Conservation (phyloP, 2,329 filamentous ascomycete genomes). For the Penicillium sp. region DNA sequence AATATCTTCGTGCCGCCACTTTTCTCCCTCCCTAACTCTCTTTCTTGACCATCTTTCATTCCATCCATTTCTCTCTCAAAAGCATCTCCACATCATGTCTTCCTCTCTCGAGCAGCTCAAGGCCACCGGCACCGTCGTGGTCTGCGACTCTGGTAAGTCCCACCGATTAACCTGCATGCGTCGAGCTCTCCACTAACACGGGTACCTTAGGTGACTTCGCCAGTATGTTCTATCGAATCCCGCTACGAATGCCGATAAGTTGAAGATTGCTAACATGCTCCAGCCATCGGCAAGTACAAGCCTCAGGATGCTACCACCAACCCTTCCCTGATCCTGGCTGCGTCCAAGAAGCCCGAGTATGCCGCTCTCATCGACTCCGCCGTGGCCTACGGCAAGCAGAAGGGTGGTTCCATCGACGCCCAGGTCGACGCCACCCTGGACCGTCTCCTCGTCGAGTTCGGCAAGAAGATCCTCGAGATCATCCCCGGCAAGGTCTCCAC, state of each 20-base stretch:
- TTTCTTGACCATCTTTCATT: conserved; percentile 1
- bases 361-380: conserved; percentile 85
- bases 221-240: conserved; percentile 54
- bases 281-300: conserved; percentile 99
- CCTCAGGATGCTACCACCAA: conserved; percentile 99
- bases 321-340: conserved; percentile 96
- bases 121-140: conserved; percentile 91
- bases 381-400: conserved; percentile 78
- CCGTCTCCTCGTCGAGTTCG: conserved; percentile 94
- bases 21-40: conserved; percentile 17
- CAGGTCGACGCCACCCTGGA: conserved; percentile 91
- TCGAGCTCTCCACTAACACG: conserved; percentile 29
- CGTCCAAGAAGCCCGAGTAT: conserved; percentile 97
- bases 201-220: conserved; percentile 65
- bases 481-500: conserved; percentile 98
- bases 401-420: conserved; percentile 65
- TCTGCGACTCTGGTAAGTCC: conserved; percentile 87
- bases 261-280: conserved; percentile 22
- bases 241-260: neutral
- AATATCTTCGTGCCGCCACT: conserved; percentile 23
- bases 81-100: conserved; percentile 59
- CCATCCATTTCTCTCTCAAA: conserved; percentile 19
- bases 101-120: conserved; percentile 96
- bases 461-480: conserved; percentile 94
- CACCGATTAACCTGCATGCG: conserved; percentile 5